Evolutionary conservation across 768 basidiomycete species (phyloP).

Genomic region (Lactifluus hygrophoroides): DNA sequence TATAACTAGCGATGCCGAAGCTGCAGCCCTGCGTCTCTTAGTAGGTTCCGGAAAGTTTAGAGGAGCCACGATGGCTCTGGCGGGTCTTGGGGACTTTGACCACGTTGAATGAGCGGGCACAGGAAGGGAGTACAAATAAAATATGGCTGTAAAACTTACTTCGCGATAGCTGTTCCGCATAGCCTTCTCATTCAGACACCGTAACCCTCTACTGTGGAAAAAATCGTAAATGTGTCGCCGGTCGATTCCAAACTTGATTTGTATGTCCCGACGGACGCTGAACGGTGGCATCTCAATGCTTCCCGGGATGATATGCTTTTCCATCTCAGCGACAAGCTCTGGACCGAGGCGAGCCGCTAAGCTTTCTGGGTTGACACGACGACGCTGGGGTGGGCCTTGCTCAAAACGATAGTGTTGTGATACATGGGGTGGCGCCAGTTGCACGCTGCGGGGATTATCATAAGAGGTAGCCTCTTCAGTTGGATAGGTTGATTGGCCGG

Average conservation of each 20-base stretch:
- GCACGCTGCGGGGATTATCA: neutral
- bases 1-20: neutral
- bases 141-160: constrained; percentile 5
- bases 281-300: constrained; percentile 70
- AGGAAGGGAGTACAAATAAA: neutral
- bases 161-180: constrained; percentile 18
- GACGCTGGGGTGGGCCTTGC: constrained; percentile 27
- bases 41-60: constrained; percentile 2
- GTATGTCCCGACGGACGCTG: constrained; percentile 57
- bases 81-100: constrained; percentile 6
- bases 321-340: constrained; percentile 61
- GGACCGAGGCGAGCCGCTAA: constrained; percentile 59
- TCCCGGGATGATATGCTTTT: constrained; percentile 60
- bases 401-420: constrained; percentile 3
- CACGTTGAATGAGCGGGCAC: neutral
- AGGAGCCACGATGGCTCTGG: neutral
- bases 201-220: constrained; percentile 49
- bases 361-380: constrained; percentile 58
- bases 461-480: neutral
- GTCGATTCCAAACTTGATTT: constrained; percentile 61
- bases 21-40: constrained; percentile 17
- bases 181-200: constrained; percentile 21
- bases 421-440: neutral
- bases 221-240: constrained; percentile 73
- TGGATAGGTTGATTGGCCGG: constrained; percentile 6